A percentile compares a stretch with the other conserved stretches of the same genome.
Evolutionary conservation across 179 eudicot species (phyloP).

Genomic region (Beta lomatogona): DNA sequence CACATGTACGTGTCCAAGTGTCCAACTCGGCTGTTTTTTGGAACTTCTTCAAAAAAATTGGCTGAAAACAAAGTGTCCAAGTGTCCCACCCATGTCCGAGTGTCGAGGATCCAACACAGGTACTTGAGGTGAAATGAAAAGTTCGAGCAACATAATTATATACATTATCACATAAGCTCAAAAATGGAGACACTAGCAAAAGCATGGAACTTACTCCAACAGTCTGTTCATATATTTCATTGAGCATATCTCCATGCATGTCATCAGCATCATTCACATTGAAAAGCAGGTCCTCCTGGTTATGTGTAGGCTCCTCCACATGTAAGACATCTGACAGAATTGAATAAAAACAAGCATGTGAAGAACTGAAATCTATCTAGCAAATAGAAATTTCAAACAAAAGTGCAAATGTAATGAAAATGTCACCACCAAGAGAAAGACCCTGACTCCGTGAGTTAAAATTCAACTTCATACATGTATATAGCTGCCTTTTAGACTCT

Average conservation of each 20-base stretch:
- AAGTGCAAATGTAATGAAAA: background rate
- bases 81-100: too few species aligned
- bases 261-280: slow-evolving; percentile 35
- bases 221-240: slow-evolving; percentile 47
- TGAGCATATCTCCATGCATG: slow-evolving; percentile 52
- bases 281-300: slow-evolving; percentile 20
- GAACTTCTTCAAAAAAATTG: too few species aligned
- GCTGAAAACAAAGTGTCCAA: too few species aligned
- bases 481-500: background rate
- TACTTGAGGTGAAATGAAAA: too few species aligned
- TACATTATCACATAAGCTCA: background rate
- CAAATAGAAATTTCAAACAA: too few species aligned
- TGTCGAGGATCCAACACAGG: too few species aligned
- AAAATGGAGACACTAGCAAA: background rate
- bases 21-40: too few species aligned
- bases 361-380: slow-evolving; percentile 1
- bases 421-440: background rate
- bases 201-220: slow-evolving; percentile 46
- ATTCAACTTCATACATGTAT: background rate
- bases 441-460: background rate
- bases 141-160: too few species aligned
- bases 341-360: background rate
- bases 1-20: too few species aligned
- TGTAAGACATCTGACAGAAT: slow-evolving; percentile 42
- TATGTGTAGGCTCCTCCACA: slow-evolving; percentile 38